phyloP scores from a whole-genome alignment of 768 basidiomycete genomes.

The Naganishia kalamii region DNA sequence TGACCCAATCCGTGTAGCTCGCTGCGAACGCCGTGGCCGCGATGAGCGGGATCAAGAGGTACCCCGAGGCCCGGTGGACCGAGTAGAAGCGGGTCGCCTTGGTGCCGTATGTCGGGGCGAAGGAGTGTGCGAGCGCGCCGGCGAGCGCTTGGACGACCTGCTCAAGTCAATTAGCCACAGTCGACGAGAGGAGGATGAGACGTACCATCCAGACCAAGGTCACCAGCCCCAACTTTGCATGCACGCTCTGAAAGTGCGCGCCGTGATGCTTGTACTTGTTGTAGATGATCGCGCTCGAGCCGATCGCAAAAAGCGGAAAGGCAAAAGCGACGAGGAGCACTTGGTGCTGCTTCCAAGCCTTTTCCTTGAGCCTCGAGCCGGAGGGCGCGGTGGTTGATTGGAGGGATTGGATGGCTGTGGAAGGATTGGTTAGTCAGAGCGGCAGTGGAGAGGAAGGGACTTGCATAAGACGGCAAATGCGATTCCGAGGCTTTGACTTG shows the following conservation, averaged over 20 bases:
- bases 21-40: constrained; percentile 66
- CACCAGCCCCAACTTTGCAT: constrained; percentile 67
- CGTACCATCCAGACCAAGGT: constrained; percentile 57
- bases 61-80: constrained; percentile 74
- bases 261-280: constrained; percentile 56
- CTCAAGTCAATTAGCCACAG: background rate
- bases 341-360: constrained; percentile 67
- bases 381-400: constrained; percentile 54
- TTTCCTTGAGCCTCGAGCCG: constrained; percentile 54
- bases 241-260: constrained; percentile 67
- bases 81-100: constrained; percentile 75
- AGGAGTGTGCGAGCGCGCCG: constrained; percentile 8
- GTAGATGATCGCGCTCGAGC: constrained; percentile 58
- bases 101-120: constrained; percentile 27
- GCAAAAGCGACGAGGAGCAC: constrained; percentile 56
- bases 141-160: constrained; percentile 17
- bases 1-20: constrained; percentile 59
- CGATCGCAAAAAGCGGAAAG: constrained; percentile 57
- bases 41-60: constrained; percentile 59
- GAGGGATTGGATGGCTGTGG: constrained; percentile 63
- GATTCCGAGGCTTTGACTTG: constrained; percentile 58
- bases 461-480: constrained; percentile 60
- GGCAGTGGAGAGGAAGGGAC: constrained; percentile 20
- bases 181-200: background rate
- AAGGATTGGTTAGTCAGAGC: background rate